phyloP scores from a whole-genome alignment of 2,329 filamentous ascomycete species.

The Tolypocladium sp. region DNA sequence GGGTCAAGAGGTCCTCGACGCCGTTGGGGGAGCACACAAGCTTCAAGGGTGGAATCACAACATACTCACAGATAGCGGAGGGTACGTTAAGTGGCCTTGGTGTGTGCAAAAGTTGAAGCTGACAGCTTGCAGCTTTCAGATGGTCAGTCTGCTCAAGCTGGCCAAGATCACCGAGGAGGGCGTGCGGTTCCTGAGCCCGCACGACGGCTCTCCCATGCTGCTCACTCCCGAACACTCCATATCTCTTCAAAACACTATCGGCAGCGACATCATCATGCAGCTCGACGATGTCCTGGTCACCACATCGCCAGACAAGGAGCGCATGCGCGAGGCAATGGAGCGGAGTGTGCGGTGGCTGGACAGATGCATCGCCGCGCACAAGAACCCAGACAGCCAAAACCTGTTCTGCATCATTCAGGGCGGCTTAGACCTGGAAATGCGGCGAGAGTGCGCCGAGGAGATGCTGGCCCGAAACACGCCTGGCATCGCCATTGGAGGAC shows the following conservation, averaged over 20 bases:
- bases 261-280: slow-evolving; percentile 99
- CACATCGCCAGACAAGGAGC: slow-evolving; percentile 77
- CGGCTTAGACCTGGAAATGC: slow-evolving; percentile 79
- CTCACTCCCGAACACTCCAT: slow-evolving; percentile 97
- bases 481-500: slow-evolving; percentile 89
- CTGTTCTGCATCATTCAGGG: slow-evolving; percentile 99
- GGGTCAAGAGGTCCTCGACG: slow-evolving; percentile 79
- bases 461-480: slow-evolving; percentile 91
- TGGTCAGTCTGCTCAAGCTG: slow-evolving; percentile 92
- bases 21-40: slow-evolving; percentile 85
- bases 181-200: slow-evolving; percentile 89
- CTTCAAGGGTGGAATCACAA: slow-evolving; percentile 94
- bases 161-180: slow-evolving; percentile 93
- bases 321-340: slow-evolving; percentile 93
- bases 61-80: slow-evolving; percentile 75
- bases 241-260: slow-evolving; percentile 89
- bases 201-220: slow-evolving; percentile 92
- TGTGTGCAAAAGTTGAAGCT: neutral
- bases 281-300: slow-evolving; percentile 96
- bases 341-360: slow-evolving; percentile 93
- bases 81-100: slow-evolving; percentile 32
- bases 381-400: slow-evolving; percentile 75
- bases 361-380: slow-evolving; percentile 84
- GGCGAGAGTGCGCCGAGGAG: slow-evolving; percentile 69
- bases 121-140: slow-evolving; percentile 66